Evolutionary conservation across 306 rosid genomes (phyloP).

Genomic region (Corylus heterophylla): DNA sequence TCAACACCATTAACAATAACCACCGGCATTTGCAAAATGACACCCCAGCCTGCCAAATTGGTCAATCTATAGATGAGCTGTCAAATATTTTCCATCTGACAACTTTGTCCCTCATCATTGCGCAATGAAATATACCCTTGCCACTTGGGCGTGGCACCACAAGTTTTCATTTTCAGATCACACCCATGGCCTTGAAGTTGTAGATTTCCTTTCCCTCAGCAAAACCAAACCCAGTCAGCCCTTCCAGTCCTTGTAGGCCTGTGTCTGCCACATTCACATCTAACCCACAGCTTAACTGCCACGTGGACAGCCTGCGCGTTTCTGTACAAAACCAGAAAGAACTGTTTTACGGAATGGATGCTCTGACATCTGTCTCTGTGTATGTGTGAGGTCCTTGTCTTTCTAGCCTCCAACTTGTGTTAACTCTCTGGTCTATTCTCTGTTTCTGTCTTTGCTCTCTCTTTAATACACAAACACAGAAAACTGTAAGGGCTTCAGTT

Average conservation of each 20-base stretch:
- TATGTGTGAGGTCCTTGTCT: slow-evolving; percentile 24
- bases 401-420: slow-evolving; percentile 27
- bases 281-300: slow-evolving; percentile 27
- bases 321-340: slow-evolving; percentile 7
- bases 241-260: not conserved
- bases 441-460: slow-evolving; percentile 16
- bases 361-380: slow-evolving; percentile 9
- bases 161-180: slow-evolving; percentile 28
- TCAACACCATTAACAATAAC: too few relatives aligned
- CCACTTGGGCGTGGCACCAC: slow-evolving; percentile 32
- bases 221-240: slow-evolving; percentile 1
- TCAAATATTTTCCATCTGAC: not conserved
- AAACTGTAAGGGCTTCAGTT: not conserved
- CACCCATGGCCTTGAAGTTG: slow-evolving; percentile 9
- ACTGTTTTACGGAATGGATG: slow-evolving; percentile 28
- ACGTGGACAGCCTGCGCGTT: slow-evolving; percentile 31
- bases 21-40: too few relatives aligned
- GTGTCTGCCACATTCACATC: slow-evolving; percentile 6
- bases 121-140: slow-evolving; percentile 9
- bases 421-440: slow-evolving; percentile 32
- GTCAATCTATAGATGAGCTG: slow-evolving; percentile 12
- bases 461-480: not conserved
- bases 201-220: slow-evolving; percentile 27
- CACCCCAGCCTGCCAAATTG: slow-evolving; percentile 7
- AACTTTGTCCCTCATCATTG: slow-evolving; percentile 29